Base-by-base conservation (phyloP, 495 filamentous ascomycete species). In the Penicillium manginii region DNA sequence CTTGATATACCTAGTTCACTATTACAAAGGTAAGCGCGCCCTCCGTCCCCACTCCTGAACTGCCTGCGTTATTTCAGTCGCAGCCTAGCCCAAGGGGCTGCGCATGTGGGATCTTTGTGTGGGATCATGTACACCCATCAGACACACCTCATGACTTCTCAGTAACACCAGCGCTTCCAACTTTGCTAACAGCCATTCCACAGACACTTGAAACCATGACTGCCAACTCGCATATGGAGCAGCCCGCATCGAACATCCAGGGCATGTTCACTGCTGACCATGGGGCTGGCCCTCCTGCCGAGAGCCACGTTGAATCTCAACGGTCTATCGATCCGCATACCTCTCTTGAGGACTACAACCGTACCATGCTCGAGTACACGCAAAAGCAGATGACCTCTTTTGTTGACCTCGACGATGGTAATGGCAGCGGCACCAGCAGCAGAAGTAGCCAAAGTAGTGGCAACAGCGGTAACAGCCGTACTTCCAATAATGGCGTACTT, bases 341-440 rank as follows among this genome's bases (percentile, higher is more conserved):
- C 1, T 75, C 75, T 3, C 55, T 80, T 7, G 78, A 77, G 55
- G 78, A 78, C 58, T 80, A 80, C 54, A 77, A 75, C 62, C 73
- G 75, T 4, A 69, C 73, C 43, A 79, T 80, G 78, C 65, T 80
- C 50, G 62, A 76, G 35, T 76, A 80, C 47, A 80, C 78, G 8
- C 76, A 79, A 39, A 73, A 68, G 21, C 78, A 78, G 47, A 79
- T 80, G 68, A 69, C 69, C 0, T 53, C 66, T 2, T 80, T 79
- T 49, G 67, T 73, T 42, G 71, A 76, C 43, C 31, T 54, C 4
- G 74, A 76, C 17, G 62, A 66, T 22, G 60, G 57, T 47, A 50
- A 52, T 11, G 29, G 39, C 31, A 50, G 58, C 19, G 47, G 65
- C 31, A 37, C 50, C 11, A 62, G 62, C 52, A 73, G 68, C 40